phyloP scores from a whole-genome alignment of 805 yeast genomes.

The Teunomyces panamensis region DNA sequence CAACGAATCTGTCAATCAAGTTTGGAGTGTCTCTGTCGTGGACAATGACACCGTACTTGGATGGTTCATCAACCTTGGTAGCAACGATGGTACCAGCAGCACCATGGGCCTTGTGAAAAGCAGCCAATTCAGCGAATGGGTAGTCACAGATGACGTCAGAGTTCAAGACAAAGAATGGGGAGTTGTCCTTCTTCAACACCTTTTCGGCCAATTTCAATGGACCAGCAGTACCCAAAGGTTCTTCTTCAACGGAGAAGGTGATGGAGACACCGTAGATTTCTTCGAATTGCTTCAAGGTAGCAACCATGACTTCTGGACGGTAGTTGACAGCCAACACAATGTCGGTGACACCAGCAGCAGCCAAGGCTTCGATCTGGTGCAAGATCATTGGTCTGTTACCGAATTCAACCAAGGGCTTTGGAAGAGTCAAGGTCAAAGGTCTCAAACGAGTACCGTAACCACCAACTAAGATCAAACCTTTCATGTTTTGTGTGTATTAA shows the following conservation, averaged over 20 bases:
- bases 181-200: constrained; percentile 86
- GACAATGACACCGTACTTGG: constrained; percentile 99
- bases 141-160: constrained; percentile 98
- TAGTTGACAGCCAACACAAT: constrained; percentile 98
- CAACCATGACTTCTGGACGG: constrained; percentile 99
- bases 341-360: constrained; percentile 98
- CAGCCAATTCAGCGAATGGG: constrained; percentile 90
- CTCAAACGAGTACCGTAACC: constrained; percentile 99
- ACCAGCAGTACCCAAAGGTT: constrained; percentile 99
- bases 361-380: constrained; percentile 97
- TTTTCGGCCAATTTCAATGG: constrained; percentile 96
- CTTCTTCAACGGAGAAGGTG: constrained; percentile 97
- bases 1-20: constrained; percentile 97
- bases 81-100: constrained; percentile 99
- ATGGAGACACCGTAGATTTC: constrained; percentile 89
- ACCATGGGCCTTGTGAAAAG: constrained; percentile 93
- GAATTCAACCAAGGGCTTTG: constrained; percentile 96
- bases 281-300: constrained; percentile 91
- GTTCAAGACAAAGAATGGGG: constrained; percentile 97
- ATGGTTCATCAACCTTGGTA: constrained; percentile 99
- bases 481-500: constrained; percentile 49
- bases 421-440: constrained; percentile 92
- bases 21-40: constrained; percentile 93
- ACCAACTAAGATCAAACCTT: constrained; percentile 97
- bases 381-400: constrained; percentile 99